Percentiles rank a stretch among this genome's conserved stretches.
These are phyloP conservation scores for Eutrema yunnanense DNA, from an alignment of 345 rosid species.

Conservation along the genomic window DNA sequence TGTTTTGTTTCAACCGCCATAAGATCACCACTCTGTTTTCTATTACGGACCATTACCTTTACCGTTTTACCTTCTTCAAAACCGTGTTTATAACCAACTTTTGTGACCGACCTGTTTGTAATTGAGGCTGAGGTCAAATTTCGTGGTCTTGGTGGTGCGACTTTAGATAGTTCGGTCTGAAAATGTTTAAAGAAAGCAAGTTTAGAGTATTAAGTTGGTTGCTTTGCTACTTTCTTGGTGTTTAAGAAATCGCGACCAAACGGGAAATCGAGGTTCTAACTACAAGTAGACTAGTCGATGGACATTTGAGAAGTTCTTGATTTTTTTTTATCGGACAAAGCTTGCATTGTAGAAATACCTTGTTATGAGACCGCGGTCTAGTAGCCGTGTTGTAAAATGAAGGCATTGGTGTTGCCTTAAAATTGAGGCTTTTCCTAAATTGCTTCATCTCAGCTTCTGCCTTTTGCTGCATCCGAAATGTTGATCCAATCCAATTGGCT, in stretches of 20 bases:
- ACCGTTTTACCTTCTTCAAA: constrained; percentile 1
- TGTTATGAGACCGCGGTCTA: constrained; percentile 32
- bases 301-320: neutral
- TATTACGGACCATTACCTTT: neutral
- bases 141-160: constrained; percentile 6
- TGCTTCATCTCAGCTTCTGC: constrained; percentile 60
- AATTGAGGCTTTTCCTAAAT: constrained; percentile 67
- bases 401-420: constrained; percentile 89
- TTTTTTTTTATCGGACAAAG: neutral
- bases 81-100: constrained; percentile 3
- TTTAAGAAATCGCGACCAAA: neutral
- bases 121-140: neutral
- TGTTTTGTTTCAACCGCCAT: constrained; percentile 10
- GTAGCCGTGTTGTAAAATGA: constrained; percentile 51
- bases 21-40: neutral
- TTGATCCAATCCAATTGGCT: neutral
- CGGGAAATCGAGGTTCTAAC: neutral
- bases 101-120: neutral
- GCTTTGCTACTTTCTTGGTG: neutral
- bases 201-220: neutral
- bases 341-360: constrained; percentile 37
- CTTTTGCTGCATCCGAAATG: constrained; percentile 46
- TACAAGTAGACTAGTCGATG: neutral
- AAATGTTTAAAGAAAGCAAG: neutral
- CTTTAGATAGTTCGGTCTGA: constrained; percentile 14